Conservation (phyloP, 1,139 yeast genomes). For the Neolecta irregularis region DNA sequence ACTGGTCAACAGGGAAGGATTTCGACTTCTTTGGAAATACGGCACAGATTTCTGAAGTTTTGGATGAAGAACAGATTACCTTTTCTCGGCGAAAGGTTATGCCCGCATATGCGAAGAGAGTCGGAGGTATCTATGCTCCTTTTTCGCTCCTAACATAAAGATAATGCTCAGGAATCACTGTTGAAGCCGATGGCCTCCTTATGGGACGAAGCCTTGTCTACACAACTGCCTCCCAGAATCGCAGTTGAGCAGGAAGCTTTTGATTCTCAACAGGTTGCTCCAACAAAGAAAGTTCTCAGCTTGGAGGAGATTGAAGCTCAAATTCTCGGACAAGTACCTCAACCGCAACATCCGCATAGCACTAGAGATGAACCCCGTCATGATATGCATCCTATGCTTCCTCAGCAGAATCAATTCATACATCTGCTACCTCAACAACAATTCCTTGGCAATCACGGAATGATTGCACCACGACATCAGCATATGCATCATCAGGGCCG, state of each 20-base stretch:
- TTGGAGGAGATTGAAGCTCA: slow-evolving; percentile 68
- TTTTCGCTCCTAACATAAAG: no score
- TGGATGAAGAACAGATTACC: slow-evolving; percentile 23
- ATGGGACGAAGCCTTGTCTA: slow-evolving; percentile 32
- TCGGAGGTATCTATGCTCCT: no score
- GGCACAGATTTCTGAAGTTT: slow-evolving; percentile 25
- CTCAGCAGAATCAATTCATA: slow-evolving; percentile 14
- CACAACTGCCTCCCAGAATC: background rate
- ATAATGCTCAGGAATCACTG: slow-evolving; percentile 1
- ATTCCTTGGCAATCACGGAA: slow-evolving; percentile 4
- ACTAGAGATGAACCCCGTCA: slow-evolving; percentile 12
- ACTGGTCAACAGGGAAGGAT: slow-evolving; percentile 36
- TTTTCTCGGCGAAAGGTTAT: no score
- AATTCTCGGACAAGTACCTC: slow-evolving; percentile 28
- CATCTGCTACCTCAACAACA: slow-evolving; percentile 7
- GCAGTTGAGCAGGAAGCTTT: background rate
- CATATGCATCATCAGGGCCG: background rate
- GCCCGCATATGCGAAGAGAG: no score
- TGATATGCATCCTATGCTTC: slow-evolving; percentile 12
- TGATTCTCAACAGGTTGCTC: slow-evolving; percentile 1
- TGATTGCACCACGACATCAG: slow-evolving; percentile 4
- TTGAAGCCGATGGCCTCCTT: slow-evolving; percentile 53
- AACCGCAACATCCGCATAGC: slow-evolving; percentile 15
- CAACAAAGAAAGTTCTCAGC: slow-evolving; percentile 37
- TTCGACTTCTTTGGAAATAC: slow-evolving; percentile 50